Evolutionary conservation across 768 basidiomycete species (phyloP).

Genomic region (Thelephora aurantiotincta): DNA sequence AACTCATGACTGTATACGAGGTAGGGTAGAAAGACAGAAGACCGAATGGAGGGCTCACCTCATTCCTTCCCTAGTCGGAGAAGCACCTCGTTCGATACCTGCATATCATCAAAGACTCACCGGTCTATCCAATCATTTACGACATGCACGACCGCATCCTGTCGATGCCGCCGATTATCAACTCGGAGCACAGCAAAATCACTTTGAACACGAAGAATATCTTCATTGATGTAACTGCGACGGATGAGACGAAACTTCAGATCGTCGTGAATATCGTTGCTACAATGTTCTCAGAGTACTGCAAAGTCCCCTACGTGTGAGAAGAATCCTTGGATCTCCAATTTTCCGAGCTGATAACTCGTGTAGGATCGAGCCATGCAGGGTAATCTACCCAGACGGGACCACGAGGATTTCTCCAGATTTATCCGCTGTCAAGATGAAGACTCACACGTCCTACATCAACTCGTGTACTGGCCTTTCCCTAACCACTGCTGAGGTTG

Average conservation of each 20-base stretch:
- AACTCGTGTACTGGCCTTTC: constrained; percentile 89
- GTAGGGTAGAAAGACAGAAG: constrained; percentile 21
- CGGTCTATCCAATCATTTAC: constrained; percentile 97
- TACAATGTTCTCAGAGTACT: constrained; percentile 98
- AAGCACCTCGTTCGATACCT: constrained; percentile 84
- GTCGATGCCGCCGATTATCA: constrained; percentile 97
- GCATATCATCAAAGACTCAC: constrained; percentile 85
- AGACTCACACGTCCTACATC: constrained; percentile 78
- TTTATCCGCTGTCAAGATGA: constrained; percentile 54
- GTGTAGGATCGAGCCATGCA: constrained; percentile 84
- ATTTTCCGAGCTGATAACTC: neutral
- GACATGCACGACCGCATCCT: constrained; percentile 77
- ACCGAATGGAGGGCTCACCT: neutral
- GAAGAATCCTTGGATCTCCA: constrained; percentile 1
- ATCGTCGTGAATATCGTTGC: constrained; percentile 92
- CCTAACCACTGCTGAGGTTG: constrained; percentile 51
- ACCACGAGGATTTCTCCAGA: constrained; percentile 67
- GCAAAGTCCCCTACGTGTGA: constrained; percentile 58
- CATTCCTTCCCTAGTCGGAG: constrained; percentile 46
- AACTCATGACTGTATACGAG: constrained; percentile 91
- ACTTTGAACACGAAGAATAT: constrained; percentile 85
- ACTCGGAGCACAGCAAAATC: constrained; percentile 96
- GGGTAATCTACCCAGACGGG: constrained; percentile 69
- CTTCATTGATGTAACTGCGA: constrained; percentile 95
- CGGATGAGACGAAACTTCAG: constrained; percentile 90